A percentile compares a stretch with the other conserved stretches of the same genome.
Evolutionary conservation across 176 grass and related monocot species (phyloP).

Genomic region (Zea luxurians): DNA sequence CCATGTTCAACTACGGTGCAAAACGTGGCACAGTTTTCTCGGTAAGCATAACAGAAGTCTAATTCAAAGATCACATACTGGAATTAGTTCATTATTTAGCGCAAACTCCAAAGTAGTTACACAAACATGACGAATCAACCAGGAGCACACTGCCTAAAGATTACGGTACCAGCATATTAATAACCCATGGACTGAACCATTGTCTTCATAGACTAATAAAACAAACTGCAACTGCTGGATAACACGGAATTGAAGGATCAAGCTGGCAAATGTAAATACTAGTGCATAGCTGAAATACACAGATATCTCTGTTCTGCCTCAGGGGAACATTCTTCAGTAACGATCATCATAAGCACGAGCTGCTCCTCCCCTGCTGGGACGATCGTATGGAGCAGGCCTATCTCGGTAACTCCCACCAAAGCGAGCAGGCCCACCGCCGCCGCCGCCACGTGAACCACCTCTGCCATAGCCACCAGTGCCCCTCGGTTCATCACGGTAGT

Average conservation of each 20-base stretch:
- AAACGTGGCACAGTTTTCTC: neutral
- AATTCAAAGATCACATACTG: conserved; percentile 21
- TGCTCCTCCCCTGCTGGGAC: conserved; percentile 61
- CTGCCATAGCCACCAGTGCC: conserved; percentile 62
- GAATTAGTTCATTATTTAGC: conserved; percentile 9
- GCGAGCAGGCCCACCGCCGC: conserved; percentile 55
- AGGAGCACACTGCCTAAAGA: conserved; percentile 29
- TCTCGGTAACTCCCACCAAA: conserved; percentile 58
- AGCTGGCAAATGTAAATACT: conserved; percentile 26
- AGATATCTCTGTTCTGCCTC: conserved; percentile 20
- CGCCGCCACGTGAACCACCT: conserved; percentile 50
- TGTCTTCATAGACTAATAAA: conserved; percentile 18
- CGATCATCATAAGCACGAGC: conserved; percentile 66
- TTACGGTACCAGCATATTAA: conserved; percentile 37
- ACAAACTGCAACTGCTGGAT: conserved; percentile 34
- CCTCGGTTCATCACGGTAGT: conserved; percentile 64
- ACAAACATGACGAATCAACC: conserved; percentile 19
- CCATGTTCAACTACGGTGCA: neutral
- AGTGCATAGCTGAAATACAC: conserved; percentile 33
- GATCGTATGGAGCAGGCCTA: conserved; percentile 76
- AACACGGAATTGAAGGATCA: conserved; percentile 29
- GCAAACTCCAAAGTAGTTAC: conserved; percentile 29
- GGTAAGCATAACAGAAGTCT: neutral
- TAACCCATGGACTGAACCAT: conserved; percentile 24
- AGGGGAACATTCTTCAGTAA: conserved; percentile 58